Percentiles rank a stretch among this genome's conserved stretches.
Evolutionary conservation across 306 rosid genomes (phyloP).

Genomic region (Calophaca sinica): DNA sequence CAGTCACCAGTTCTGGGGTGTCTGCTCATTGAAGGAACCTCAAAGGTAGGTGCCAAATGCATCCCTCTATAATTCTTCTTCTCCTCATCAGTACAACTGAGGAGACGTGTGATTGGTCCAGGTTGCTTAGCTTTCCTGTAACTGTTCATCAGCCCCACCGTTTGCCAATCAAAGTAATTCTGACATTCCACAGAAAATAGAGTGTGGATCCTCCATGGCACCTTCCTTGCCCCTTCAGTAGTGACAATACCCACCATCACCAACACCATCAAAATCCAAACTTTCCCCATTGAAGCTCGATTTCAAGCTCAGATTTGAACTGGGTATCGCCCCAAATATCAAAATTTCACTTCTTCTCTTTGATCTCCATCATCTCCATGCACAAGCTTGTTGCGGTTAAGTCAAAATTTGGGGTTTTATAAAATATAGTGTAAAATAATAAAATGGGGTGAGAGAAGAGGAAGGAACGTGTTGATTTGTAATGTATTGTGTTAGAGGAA

Average conservation of each 20-base stretch:
- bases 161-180: constrained; percentile 99
- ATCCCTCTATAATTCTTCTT: constrained; percentile 86
- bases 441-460: background rate
- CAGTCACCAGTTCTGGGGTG: constrained; percentile 99
- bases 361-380: constrained; percentile 24
- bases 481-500: background rate
- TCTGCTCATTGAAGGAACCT: constrained; percentile 95
- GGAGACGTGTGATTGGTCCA: constrained; percentile 92
- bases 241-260: constrained; percentile 42
- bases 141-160: constrained; percentile 92
- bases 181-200: constrained; percentile 98
- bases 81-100: constrained; percentile 94
- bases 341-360: constrained; percentile 47
- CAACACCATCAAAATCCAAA: constrained; percentile 51
- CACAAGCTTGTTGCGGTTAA: constrained; percentile 31
- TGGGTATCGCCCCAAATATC: constrained; percentile 62
- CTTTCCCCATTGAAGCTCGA: constrained; percentile 59
- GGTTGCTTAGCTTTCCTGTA: constrained; percentile 83
- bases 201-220: constrained; percentile 80
- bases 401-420: constrained; percentile 60
- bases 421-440: background rate
- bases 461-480: background rate
- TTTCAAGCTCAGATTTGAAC: constrained; percentile 54
- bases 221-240: constrained; percentile 55
- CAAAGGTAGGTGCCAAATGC: constrained; percentile 96